Conservation (phyloP, 495 filamentous ascomycete genomes). For the Aspergillus carlsbadensis region DNA sequence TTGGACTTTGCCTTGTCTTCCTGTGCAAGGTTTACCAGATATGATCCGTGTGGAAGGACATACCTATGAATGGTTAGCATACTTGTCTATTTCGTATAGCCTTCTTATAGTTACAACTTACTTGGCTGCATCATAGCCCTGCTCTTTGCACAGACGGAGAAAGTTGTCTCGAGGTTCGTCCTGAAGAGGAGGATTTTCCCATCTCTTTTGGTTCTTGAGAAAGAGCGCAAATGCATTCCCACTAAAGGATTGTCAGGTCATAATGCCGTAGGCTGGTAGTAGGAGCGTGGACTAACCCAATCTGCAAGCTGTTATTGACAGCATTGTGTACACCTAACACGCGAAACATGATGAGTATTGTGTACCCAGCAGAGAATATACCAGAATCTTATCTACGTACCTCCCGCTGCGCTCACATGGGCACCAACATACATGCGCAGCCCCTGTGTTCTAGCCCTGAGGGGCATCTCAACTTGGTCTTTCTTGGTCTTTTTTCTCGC, state of each 20-base stretch:
- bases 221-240: conserved; percentile 93
- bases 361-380: neutral
- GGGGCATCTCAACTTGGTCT: conserved; percentile 49
- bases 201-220: conserved; percentile 93
- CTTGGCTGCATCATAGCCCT: conserved; percentile 68
- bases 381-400: conserved; percentile 30
- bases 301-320: conserved; percentile 72
- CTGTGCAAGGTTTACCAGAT: conserved; percentile 93
- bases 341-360: neutral
- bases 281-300: conserved; percentile 50
- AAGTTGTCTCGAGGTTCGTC: conserved; percentile 67
- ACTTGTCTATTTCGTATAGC: neutral
- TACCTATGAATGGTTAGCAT: conserved; percentile 42
- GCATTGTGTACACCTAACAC: conserved; percentile 80
- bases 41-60: conserved; percentile 88
- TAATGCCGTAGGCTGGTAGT: neutral
- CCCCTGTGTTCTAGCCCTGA: conserved; percentile 65
- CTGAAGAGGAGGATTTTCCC: conserved; percentile 78
- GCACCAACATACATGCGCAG: conserved; percentile 86
- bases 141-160: conserved; percentile 59
- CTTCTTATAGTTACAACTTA: conserved; percentile 22
- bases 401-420: conserved; percentile 86
- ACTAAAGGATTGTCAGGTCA: conserved; percentile 36
- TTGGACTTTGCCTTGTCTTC: conserved; percentile 71
- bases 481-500: conserved; percentile 35